phyloP scores from a whole-genome alignment of 2,329 filamentous ascomycete genomes.

The Aspergillus flavus region DNA sequence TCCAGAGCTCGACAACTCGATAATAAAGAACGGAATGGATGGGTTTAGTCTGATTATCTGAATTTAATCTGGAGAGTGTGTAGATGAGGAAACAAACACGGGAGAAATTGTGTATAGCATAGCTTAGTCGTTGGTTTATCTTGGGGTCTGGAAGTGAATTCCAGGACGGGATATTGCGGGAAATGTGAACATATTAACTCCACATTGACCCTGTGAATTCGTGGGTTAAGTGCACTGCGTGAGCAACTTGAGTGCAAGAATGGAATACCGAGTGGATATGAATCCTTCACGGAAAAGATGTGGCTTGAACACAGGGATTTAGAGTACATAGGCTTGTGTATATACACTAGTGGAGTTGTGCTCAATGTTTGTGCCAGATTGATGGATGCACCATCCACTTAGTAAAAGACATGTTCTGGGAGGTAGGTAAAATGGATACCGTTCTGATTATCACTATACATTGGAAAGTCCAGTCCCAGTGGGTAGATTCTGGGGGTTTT shows the following conservation, averaged over 20 bases:
- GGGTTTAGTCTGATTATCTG: neutral
- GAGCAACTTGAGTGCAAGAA: neutral
- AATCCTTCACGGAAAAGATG: neutral
- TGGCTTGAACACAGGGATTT: neutral
- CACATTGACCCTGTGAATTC: neutral
- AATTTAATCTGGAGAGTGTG: neutral
- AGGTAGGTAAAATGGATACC: neutral
- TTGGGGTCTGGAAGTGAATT: neutral
- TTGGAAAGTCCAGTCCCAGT: neutral
- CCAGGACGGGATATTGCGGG: neutral
- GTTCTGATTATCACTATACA: neutral
- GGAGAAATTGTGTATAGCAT: neutral
- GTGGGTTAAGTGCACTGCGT: neutral
- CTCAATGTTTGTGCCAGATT: neutral
- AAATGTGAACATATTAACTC: neutral
- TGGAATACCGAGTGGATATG: neutral
- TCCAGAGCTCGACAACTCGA: neutral
- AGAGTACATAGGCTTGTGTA: conserved; percentile 3
- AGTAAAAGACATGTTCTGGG: neutral
- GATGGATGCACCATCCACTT: neutral
- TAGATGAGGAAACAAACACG: neutral
- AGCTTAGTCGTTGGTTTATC: neutral
- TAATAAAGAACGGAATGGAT: neutral
- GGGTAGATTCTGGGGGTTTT: neutral
- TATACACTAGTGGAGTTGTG: neutral